Conservation (phyloP, 768 basidiomycete species). For the Collybia nuda region DNA sequence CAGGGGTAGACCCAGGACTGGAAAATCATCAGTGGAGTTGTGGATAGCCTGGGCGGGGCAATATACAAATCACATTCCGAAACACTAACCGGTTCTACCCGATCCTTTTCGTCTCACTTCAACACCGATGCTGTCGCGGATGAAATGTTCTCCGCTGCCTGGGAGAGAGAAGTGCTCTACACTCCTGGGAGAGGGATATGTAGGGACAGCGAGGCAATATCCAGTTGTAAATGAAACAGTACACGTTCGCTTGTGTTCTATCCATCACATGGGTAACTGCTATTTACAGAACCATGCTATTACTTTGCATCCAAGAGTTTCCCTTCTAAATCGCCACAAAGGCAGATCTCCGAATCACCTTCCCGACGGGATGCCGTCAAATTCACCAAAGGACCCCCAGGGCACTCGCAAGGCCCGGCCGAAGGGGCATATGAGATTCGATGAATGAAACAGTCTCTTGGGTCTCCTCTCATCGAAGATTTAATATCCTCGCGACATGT, state of each 20-base stretch:
- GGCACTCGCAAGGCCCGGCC: too few relatives aligned
- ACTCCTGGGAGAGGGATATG: too few relatives aligned
- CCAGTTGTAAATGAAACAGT: too few relatives aligned
- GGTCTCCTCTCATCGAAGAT: too few relatives aligned
- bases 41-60: slow-evolving; percentile 6
- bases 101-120: slow-evolving; percentile 12
- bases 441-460: too few relatives aligned
- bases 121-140: not conserved
- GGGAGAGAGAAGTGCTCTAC: too few relatives aligned
- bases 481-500: not conserved
- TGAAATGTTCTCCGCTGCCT: not conserved
- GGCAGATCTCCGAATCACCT: not conserved
- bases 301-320: too few relatives aligned
- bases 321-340: too few relatives aligned
- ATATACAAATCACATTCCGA: slow-evolving; percentile 10
- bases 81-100: slow-evolving; percentile 27
- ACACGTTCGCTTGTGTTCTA: not conserved
- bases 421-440: too few relatives aligned
- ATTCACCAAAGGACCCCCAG: not conserved
- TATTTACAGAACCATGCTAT: not conserved
- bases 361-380: not conserved
- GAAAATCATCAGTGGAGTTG: slow-evolving; percentile 12
- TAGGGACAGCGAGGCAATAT: too few relatives aligned
- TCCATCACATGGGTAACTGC: slow-evolving; percentile 3
- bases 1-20: slow-evolving; percentile 26